Evolutionary conservation across 371 early-diverging fungal genomes (phyloP), one percentile per base, ranked within the genome.

Genomic region (Batrachochytrium dendrobatidis): DNA sequence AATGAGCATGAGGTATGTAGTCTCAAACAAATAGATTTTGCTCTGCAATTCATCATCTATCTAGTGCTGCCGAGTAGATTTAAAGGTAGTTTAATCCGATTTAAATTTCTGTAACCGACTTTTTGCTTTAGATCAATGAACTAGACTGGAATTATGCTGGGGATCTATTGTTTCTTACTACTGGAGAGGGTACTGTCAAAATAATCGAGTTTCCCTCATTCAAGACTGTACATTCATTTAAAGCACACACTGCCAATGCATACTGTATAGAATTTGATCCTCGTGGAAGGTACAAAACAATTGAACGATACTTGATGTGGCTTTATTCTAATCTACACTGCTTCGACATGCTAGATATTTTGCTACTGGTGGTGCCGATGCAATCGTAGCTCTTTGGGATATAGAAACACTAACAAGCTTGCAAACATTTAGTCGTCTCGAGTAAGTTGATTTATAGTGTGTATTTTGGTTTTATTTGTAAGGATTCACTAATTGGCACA

Each of bases 181-280:
- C 90, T 0, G 89, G 89, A 6, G 81, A 83, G 54, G 90, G 68
- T 58, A 82, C 81, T 0, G 75, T 90, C 50, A 80, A 82, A 53
- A 75, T 88, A 0, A 73, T 88, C 34, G 82, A 83, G 33, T 88
- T 81, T 59, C 80, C 77, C 4, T 61, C 62, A 1, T 65, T 79
- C 30, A 82, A 82, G 22, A 79, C 69, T n/a, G 53, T 84, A 1
- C 69, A 83, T 35, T 76, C 77, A 5, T 55, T 90, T 12, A 68
- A 76, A 18, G 90, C 86, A 3, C 90, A 92, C 63, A 90, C 90
- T 0, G 85, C 89, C 28, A 89, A 86, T 53, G 86, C 88, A 58
- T 89, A 88, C 59, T 90, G 90, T 64, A 73, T 92, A 0, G 89
- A 89, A 44, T 82, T 86, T 54, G 91, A 90, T 76, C 89, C 90